Percentiles rank a stretch among this genome's conserved stretches.
Evolutionary conservation across 148 eudicot genomes (phyloP).

Genomic region (Vaccinium vitisidaea): DNA sequence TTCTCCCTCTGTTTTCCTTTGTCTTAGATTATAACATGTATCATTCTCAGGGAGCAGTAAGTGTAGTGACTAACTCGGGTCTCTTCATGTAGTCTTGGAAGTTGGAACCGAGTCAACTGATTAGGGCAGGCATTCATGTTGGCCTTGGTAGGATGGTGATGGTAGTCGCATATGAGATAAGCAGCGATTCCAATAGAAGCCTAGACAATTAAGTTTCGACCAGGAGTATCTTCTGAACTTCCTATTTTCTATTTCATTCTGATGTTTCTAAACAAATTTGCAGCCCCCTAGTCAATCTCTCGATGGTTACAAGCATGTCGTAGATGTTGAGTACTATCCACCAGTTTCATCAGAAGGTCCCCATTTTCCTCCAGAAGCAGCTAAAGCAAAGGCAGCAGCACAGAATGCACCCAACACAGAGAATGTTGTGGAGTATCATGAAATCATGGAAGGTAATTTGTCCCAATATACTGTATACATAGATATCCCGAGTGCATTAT

Average conservation of each 20-base stretch:
- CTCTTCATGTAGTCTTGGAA: background rate
- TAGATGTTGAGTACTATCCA: constrained; percentile 79
- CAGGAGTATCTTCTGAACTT: background rate
- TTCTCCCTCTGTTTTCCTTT: background rate
- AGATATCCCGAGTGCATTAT: background rate
- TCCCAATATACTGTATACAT: background rate
- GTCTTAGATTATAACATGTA: background rate
- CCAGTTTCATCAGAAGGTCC: constrained; percentile 72
- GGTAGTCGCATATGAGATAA: background rate
- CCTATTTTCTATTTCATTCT: background rate
- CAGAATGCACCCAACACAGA: constrained; percentile 65
- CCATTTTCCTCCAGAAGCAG: constrained; percentile 77
- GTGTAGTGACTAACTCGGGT: background rate
- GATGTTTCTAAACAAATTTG: constrained; percentile 19
- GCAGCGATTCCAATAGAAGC: background rate
- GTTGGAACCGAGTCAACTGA: background rate
- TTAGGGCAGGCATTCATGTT: background rate
- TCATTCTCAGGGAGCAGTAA: background rate
- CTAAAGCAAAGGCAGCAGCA: constrained; percentile 91
- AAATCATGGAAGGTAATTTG: constrained; percentile 81
- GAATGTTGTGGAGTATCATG: constrained; percentile 78
- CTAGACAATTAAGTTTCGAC: background rate
- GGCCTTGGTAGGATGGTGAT: background rate
- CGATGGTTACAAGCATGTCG: constrained; percentile 95
- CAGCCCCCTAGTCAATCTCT: constrained; percentile 79